Evolutionary conservation across 2,329 filamentous ascomycete species (phyloP), one percentile per base, ranked within the genome.

Genomic region (Exophiala xenobiotica): DNA sequence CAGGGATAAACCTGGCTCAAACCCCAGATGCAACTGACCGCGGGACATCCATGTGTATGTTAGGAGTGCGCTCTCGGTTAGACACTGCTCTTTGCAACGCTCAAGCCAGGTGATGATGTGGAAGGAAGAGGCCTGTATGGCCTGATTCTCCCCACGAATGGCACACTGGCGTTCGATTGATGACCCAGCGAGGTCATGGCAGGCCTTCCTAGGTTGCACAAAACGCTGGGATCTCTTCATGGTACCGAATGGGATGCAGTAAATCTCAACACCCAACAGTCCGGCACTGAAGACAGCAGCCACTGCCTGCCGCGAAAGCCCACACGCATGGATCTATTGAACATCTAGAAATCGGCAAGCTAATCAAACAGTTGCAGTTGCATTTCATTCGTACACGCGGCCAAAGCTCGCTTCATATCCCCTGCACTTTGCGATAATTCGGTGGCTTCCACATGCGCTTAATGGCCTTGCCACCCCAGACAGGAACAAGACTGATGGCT

Each of bases 401-500:
- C 9, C 19, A 12, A 3, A 22, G 12, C 9, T 3, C 22, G 26
- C 53, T 58, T n/a, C n/a, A 61, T 56, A 62, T 59, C 4, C 71
- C 72, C 42, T 71, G 66, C 9, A 99, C 91, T 75, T 99, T 99
- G 64, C 93, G 80, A 74, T 96, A 97, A 65, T 88, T 95, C 16
- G 91, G 91, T 56, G 93, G 93, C 72, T 87, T 91, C 77, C 95
- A 85, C 54, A 84, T 90, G 65, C 90, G 79, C 63, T 87, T 79
- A 59, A 96, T 87, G 54, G 95, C 70, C 75, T 97, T 97, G 16
- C 81, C 90, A 45, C 83, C 86, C 73, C 92, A 96, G 1, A 92
- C 88, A 14, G 93, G 93, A 41, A 95, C 80, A 50, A 97, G 71
- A 35, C 88, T 88, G 38, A 96, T 83, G 6, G 87, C 85, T 33